Percentiles rank a stretch among this genome's conserved stretches.
Conservation (phyloP, 495 filamentous ascomycete genomes). For the Hypoxylon fragiforme region DNA sequence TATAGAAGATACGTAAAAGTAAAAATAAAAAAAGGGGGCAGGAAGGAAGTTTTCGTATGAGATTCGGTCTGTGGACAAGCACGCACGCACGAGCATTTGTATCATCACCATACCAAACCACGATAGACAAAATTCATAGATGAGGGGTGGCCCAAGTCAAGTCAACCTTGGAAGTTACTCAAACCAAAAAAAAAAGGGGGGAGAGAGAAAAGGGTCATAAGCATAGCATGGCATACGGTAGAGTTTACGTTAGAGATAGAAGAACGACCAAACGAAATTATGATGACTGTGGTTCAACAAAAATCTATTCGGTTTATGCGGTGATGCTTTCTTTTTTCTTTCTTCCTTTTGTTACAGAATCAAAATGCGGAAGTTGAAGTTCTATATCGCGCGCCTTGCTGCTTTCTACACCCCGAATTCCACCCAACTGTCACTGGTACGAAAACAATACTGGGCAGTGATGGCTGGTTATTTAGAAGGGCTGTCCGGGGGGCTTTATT, state of each 20-base stretch:
- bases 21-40: too few species aligned
- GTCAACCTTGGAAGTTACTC: too few species aligned
- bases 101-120: constrained; percentile 28
- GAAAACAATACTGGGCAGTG: constrained; percentile 5
- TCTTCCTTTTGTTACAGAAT: too few species aligned
- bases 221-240: constrained; percentile 13
- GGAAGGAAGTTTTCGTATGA: too few species aligned
- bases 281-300: too few species aligned
- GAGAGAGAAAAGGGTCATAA: not conserved
- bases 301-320: constrained; percentile 35
- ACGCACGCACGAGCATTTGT: constrained; percentile 24
- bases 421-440: too few species aligned
- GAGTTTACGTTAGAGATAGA: too few species aligned
- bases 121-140: constrained; percentile 25
- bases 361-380: constrained; percentile 28
- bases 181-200: too few species aligned
- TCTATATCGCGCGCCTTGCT: too few species aligned
- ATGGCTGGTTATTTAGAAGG: constrained; percentile 43
- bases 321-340: constrained; percentile 17
- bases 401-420: constrained; percentile 9
- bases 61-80: constrained; percentile 1
- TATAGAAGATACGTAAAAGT: constrained; percentile 1
- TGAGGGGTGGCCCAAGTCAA: constrained; percentile 3
- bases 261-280: too few species aligned
- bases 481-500: constrained; percentile 32